Conservation (phyloP, 306 rosid species). For the Senna siamea region DNA sequence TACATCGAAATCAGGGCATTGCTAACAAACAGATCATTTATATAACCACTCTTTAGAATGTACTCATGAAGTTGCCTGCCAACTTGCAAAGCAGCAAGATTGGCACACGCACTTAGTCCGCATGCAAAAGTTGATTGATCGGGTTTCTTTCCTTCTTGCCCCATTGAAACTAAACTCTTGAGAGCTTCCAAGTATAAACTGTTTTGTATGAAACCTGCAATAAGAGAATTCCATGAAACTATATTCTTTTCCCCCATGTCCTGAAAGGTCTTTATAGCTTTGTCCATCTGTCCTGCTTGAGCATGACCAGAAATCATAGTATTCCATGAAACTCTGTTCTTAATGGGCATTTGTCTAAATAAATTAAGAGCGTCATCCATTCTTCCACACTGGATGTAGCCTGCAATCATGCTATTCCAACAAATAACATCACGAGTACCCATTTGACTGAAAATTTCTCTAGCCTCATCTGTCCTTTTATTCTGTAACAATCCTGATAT, state of each 20-base stretch:
- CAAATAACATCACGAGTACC: slow-evolving; percentile 58
- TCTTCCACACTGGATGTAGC: slow-evolving; percentile 69
- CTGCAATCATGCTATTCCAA: slow-evolving; percentile 87
- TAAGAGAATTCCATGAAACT: slow-evolving; percentile 83
- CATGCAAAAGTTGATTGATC: slow-evolving; percentile 74
- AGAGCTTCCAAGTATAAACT: slow-evolving; percentile 66
- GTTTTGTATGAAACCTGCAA: slow-evolving; percentile 72
- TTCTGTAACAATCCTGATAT: slow-evolving; percentile 69
- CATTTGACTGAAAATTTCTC: slow-evolving; percentile 59
- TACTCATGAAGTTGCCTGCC: slow-evolving; percentile 77
- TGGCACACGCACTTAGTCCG: slow-evolving; percentile 74
- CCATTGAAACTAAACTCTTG: slow-evolving; percentile 58
- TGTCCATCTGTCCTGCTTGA: slow-evolving; percentile 68
- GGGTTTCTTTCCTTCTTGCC: slow-evolving; percentile 57
- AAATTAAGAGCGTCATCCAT: slow-evolving; percentile 66
- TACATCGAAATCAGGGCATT: slow-evolving; percentile 83
- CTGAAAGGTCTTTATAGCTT: slow-evolving; percentile 57
- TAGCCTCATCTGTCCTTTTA: slow-evolving; percentile 69
- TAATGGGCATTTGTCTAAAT: slow-evolving; percentile 63
- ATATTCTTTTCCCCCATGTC: slow-evolving; percentile 60
- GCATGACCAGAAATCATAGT: slow-evolving; percentile 79
- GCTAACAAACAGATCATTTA: slow-evolving; percentile 61
- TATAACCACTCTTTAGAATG: slow-evolving; percentile 65
- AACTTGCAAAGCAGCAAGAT: slow-evolving; percentile 71
- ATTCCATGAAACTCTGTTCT: slow-evolving; percentile 78